Conservation (phyloP, 352 stramenopile species). For the Globisporangium cylindrosporum region DNA sequence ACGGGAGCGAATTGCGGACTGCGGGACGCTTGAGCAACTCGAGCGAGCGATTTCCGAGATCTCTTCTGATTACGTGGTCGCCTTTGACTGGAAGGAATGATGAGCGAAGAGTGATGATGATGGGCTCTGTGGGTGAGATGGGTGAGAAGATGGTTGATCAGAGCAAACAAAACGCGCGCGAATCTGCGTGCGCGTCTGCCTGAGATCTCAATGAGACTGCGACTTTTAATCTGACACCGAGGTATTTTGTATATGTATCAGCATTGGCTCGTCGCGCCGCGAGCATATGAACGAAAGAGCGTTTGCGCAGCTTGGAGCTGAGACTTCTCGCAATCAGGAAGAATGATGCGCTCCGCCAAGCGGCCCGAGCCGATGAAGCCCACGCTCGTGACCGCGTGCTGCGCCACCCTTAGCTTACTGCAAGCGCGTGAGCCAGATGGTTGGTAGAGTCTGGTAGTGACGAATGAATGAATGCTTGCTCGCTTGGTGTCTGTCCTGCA, state of each 20-base stretch:
- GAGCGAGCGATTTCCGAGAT: neutral
- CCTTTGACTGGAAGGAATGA: neutral
- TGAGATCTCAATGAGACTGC: neutral
- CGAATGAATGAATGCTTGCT: neutral
- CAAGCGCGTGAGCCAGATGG: neutral
- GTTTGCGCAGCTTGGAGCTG: neutral
- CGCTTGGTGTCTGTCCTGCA: neutral
- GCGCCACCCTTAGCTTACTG: conserved; percentile 4
- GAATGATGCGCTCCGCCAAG: conserved; percentile 46
- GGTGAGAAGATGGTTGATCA: neutral
- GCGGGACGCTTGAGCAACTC: neutral
- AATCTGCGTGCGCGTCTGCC: neutral
- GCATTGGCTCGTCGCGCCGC: too few species aligned
- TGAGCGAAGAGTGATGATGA: neutral
- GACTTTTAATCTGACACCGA: neutral
- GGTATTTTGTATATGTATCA: neutral
- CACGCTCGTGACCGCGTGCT: conserved; percentile 48
- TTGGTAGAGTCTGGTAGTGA: neutral
- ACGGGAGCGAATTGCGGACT: neutral
- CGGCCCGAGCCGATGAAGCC: conserved; percentile 72
- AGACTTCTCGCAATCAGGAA: neutral
- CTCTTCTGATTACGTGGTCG: neutral
- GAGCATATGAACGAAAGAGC: neutral
- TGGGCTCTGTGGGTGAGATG: neutral
- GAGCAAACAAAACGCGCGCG: neutral